Base-by-base conservation (phyloP, 148 eudicot genomes). In the Silene conica region DNA sequence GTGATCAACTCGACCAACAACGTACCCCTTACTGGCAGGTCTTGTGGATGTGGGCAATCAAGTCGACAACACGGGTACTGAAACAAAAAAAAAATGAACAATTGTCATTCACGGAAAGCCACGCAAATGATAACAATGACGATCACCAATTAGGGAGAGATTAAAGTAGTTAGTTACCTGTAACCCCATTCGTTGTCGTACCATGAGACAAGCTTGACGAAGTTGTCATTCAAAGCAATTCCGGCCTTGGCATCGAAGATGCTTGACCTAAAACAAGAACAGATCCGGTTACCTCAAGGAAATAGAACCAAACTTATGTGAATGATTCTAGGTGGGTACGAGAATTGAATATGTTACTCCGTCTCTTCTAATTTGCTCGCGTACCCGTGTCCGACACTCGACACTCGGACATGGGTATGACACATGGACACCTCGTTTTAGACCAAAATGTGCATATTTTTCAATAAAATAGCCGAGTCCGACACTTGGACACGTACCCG, bases 141-240 rank as follows among this genome's bases (percentile, higher is more conserved):
- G 20, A 12, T 15, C 3, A 31, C 34, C 34, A 16, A 20, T 0
- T 18, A 31, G 6, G 5, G 9, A 25, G 16, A 46, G 23, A 12
- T 7, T 3, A 0, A 19, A 9, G 55, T 9, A 6, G 0, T 57
- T 18, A 19, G 59, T 82, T 86, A 91, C 97, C 97, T 89, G 89
- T 92, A 89, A 22, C 97, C 97, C 97, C 92, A 89, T 83, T 92
- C 97, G 23, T 92, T 92, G 86, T 92, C 97, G 25, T 92, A 89
- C 97, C 97, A 92, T 14, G 97, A 85, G 52, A 89, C 86, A 20
- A 92, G 83, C 78, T 92, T 92, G 57, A 89, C 84, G 74, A 87
- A 89, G 57, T 84, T 83, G 57, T 82, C 82, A 68, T 83, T 91
- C 86, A 91, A 80, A 60, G 97, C 90, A 83, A 91, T 89, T 18